Conservation (phyloP, 148 eudicot species). For the Heliosperma pusillum region DNA sequence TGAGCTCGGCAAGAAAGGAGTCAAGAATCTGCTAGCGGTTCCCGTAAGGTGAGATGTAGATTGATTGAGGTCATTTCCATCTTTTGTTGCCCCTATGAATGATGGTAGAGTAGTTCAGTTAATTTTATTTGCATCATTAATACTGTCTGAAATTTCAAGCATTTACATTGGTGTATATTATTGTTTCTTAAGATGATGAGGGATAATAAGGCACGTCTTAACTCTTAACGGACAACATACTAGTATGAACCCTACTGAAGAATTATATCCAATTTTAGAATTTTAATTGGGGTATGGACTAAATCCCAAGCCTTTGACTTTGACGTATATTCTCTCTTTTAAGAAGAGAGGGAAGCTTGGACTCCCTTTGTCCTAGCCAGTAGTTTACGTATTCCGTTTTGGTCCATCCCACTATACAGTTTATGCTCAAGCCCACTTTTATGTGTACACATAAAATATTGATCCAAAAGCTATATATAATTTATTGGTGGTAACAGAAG, state of each 20-base stretch:
- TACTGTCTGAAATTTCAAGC: not conserved
- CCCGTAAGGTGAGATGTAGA: conserved; percentile 72
- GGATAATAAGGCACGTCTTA: no score
- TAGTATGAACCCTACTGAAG: not conserved
- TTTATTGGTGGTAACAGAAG: no score
- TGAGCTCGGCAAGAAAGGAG: conserved; percentile 86
- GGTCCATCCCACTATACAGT: no score
- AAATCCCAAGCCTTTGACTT: no score
- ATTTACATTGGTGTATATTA: not conserved
- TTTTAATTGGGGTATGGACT: not conserved
- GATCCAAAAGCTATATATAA: no score
- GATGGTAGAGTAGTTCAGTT: not conserved
- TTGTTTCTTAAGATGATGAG: not conserved
- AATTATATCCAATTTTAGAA: not conserved
- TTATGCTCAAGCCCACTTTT: no score
- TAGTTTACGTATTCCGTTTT: no score
- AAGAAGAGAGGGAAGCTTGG: no score
- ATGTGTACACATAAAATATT: no score
- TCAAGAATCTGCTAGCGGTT: conserved; percentile 88
- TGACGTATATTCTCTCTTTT: no score
- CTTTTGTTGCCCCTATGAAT: not conserved
- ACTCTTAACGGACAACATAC: not conserved
- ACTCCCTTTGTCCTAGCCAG: no score
- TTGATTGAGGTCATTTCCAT: not conserved
- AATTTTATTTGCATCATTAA: not conserved